A percentile compares a stretch with the other conserved stretches of the same genome.
These are phyloP conservation scores for Sordariomycetes sp. DNA, from an alignment of 2,329 filamentous ascomycete genomes.

Conservation along the genomic window DNA sequence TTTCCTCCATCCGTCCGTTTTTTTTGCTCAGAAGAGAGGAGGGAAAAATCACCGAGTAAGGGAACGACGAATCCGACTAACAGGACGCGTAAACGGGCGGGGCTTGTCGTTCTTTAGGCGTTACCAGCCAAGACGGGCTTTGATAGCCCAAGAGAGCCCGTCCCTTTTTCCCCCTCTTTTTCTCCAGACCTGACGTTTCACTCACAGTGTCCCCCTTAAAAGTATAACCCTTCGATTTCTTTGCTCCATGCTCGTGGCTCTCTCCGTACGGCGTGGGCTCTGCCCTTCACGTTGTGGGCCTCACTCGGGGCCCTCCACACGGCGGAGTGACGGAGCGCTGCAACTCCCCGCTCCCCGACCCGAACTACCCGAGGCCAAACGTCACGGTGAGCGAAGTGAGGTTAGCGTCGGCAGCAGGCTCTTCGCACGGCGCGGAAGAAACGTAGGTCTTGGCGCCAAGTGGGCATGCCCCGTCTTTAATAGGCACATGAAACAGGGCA, in stretches of 20 bases:
- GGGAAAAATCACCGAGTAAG: not conserved
- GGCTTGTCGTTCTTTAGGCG: not conserved
- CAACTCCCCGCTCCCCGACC: not conserved
- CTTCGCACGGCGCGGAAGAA: not conserved
- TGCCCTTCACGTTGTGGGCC: no score
- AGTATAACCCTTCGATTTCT: no score
- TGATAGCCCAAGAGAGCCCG: not conserved
- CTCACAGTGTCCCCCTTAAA: not conserved
- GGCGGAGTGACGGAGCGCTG: not conserved
- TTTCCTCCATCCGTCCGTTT: not conserved
- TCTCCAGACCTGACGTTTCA: not conserved
- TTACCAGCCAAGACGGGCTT: not conserved
- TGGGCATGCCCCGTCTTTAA: not conserved
- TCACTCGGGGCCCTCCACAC: not conserved
- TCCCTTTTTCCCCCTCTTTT: not conserved
- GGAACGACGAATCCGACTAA: no score
- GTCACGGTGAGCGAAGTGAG: not conserved
- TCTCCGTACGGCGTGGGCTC: no score
- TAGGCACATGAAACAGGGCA: not conserved
- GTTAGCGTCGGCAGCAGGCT: not conserved
- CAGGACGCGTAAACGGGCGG: not conserved
- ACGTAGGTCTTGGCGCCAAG: not conserved
- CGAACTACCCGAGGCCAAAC: not conserved
- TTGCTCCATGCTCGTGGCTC: no score
- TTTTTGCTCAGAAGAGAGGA: not conserved